phyloP scores from a whole-genome alignment of 805 yeast species.

The Candida namnaoensis region DNA sequence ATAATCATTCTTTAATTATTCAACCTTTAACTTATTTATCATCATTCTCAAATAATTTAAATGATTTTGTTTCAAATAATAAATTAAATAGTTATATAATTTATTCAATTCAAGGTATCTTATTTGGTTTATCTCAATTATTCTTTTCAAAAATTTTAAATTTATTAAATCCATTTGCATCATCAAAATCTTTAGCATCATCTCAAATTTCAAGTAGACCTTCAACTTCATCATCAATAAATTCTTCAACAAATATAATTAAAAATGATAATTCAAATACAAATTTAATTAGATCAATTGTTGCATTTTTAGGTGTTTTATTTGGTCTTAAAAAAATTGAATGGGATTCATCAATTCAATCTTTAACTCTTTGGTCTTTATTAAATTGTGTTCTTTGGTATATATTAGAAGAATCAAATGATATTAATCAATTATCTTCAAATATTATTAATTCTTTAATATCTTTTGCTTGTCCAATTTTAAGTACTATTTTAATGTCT shows the following conservation, averaged over 20 bases:
- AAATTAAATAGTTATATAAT: conserved; percentile 1
- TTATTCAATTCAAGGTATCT: conserved; percentile 42
- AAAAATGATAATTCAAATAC: background rate
- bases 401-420: conserved; percentile 11
- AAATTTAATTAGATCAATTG: conserved; percentile 28
- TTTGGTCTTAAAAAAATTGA: conserved; percentile 63
- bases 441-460: no score
- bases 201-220: background rate
- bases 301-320: conserved; percentile 62
- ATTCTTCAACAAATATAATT: conserved; percentile 3
- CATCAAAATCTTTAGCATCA: background rate
- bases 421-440: no score
- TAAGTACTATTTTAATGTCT: background rate
- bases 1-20: conserved; percentile 14
- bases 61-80: no score
- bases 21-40: background rate
- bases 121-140: conserved; percentile 34
- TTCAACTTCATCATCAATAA: background rate
- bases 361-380: conserved; percentile 52
- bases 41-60: background rate
- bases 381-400: conserved; percentile 45
- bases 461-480: background rate
- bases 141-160: background rate
- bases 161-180: background rate
- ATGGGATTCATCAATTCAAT: conserved; percentile 62